Evolutionary conservation across 345 rosid species (phyloP).

Genomic region (Populus euphratica): DNA sequence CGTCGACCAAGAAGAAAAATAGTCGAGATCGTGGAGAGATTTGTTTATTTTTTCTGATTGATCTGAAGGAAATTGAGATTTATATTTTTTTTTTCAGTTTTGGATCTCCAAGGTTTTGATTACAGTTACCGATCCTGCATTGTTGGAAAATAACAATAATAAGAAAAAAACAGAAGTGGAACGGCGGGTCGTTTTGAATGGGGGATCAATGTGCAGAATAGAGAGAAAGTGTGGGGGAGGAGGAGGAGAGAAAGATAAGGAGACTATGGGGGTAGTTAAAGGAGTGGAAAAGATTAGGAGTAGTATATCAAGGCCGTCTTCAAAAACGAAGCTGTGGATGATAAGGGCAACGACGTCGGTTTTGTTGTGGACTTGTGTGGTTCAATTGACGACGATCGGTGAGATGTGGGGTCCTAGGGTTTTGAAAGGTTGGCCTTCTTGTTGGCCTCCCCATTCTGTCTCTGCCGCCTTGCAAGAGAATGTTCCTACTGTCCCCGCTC

Average conservation of each 20-base stretch:
- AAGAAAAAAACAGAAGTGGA: not conserved
- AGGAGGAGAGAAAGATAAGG: slow-evolving; percentile 36
- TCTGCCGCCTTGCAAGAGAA: slow-evolving; percentile 35
- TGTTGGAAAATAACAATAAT: slow-evolving; percentile 13
- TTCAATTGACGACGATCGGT: slow-evolving; percentile 83
- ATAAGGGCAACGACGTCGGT: slow-evolving; percentile 82
- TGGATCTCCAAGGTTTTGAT: not conserved
- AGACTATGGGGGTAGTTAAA: slow-evolving; percentile 21
- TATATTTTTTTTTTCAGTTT: not conserved
- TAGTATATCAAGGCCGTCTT: slow-evolving; percentile 18
- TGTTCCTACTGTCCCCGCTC: slow-evolving; percentile 41
- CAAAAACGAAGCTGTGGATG: slow-evolving; percentile 82
- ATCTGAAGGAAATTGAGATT: not conserved
- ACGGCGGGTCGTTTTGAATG: slow-evolving; percentile 12
- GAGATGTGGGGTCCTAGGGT: slow-evolving; percentile 88
- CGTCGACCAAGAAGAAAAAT: slow-evolving; percentile 19
- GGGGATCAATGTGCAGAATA: slow-evolving; percentile 41
- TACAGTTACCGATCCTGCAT: slow-evolving; percentile 24
- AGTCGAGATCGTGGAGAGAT: slow-evolving; percentile 3
- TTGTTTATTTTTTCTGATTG: not conserved
- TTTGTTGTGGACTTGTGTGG: slow-evolving; percentile 90
- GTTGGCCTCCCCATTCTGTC: slow-evolving; percentile 49
- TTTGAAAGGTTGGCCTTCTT: slow-evolving; percentile 86
- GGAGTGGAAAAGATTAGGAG: slow-evolving; percentile 49
- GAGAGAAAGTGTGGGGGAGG: slow-evolving; percentile 39